Evolutionary conservation across 2,329 filamentous ascomycete species (phyloP).

Genomic region (Fonsecaea nubica): DNA sequence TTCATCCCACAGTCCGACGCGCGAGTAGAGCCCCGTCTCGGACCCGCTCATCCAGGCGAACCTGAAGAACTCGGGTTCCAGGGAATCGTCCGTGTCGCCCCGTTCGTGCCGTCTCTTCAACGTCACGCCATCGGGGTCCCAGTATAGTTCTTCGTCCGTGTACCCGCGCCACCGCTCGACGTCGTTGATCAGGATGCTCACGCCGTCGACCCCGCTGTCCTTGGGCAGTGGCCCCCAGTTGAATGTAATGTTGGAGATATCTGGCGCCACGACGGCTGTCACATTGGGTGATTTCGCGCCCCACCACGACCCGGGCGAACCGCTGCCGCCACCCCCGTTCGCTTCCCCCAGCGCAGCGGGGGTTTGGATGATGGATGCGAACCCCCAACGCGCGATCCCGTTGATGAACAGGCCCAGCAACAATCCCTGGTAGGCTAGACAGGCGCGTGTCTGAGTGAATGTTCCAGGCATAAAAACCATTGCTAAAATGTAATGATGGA

Average conservation of each 20-base stretch:
- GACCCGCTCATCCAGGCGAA: slow-evolving; percentile 52
- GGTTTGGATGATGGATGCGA: slow-evolving; percentile 86
- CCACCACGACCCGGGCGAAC: slow-evolving; percentile 50
- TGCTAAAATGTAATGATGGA: slow-evolving; percentile 94
- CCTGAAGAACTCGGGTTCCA: slow-evolving; percentile 52
- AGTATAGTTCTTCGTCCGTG: slow-evolving; percentile 54
- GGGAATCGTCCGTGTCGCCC: slow-evolving; percentile 22
- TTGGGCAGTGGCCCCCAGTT: slow-evolving; percentile 48
- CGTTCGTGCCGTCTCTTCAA: slow-evolving; percentile 26
- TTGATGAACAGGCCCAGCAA: slow-evolving; percentile 92
- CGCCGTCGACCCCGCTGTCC: slow-evolving; percentile 57
- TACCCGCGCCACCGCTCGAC: slow-evolving; percentile 67
- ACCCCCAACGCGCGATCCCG: slow-evolving; percentile 92
- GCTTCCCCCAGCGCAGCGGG: slow-evolving; percentile 68
- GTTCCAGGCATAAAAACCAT: slow-evolving; percentile 88
- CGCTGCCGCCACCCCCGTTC: slow-evolving; percentile 50
- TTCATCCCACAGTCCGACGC: slow-evolving; percentile 38
- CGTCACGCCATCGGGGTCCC: slow-evolving; percentile 45
- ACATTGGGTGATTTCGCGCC: slow-evolving; percentile 60
- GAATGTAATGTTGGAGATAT: slow-evolving; percentile 53
- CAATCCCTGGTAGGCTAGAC: slow-evolving; percentile 85
- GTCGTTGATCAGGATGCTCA: slow-evolving; percentile 68
- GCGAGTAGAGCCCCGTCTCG: slow-evolving; percentile 36
- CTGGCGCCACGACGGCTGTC: slow-evolving; percentile 46
- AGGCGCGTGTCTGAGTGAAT: slow-evolving; percentile 82